These are phyloP conservation scores for Akanthomyces muscarius DNA, from an alignment of 2,329 filamentous ascomycete species.

Conservation along the genomic window DNA sequence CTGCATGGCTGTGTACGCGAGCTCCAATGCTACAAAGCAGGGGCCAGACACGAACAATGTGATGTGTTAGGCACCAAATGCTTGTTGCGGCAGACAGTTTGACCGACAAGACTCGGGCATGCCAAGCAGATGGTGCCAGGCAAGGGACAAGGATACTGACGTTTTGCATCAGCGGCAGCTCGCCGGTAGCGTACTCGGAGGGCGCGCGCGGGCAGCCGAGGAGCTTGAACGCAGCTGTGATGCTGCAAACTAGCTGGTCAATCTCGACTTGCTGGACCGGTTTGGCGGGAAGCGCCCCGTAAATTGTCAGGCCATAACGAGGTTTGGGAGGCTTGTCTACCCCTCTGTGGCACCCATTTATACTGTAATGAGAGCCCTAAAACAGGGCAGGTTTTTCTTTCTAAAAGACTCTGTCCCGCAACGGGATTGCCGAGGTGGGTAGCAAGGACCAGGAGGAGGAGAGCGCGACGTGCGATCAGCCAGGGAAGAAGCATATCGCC, in stretches of 20 bases:
- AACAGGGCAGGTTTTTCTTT: background rate
- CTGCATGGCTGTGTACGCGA: slow-evolving; percentile 5
- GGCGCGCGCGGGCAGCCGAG: background rate
- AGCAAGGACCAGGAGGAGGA: background rate
- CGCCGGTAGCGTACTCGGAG: background rate
- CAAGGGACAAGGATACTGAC: background rate
- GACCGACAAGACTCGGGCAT: background rate
- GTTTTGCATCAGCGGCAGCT: background rate
- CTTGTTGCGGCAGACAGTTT: background rate
- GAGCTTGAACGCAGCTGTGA: background rate
- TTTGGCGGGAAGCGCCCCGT: slow-evolving; percentile 8
- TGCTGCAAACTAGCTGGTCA: background rate
- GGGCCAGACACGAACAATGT: background rate
- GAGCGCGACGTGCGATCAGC: background rate
- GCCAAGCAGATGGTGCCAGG: background rate
- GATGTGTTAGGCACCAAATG: too few species aligned
- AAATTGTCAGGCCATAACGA: slow-evolving; percentile 9
- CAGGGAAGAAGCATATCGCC: background rate
- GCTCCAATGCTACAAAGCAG: background rate
- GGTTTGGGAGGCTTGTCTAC: background rate
- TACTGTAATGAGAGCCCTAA: background rate
- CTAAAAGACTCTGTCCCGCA: background rate
- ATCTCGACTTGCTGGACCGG: slow-evolving; percentile 1
- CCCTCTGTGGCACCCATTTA: slow-evolving; percentile 1
- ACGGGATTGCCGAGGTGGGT: slow-evolving; percentile 1